A percentile compares a stretch with the other conserved stretches of the same genome.
Conservation (phyloP, 148 eudicot genomes). For the Fallopia convolvulus region DNA sequence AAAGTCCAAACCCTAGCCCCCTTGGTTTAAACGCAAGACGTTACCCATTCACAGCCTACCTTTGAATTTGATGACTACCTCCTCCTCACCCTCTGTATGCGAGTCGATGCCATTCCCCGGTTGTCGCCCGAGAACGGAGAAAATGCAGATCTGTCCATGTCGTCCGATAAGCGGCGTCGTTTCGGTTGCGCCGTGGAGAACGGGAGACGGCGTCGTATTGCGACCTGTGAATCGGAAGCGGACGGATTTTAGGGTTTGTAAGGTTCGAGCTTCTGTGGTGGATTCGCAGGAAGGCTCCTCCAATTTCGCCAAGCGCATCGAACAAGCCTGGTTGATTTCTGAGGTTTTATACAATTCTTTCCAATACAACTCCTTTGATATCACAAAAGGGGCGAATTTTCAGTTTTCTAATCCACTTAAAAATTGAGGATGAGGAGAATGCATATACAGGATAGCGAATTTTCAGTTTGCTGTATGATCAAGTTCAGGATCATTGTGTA, state of each 20-base stretch:
- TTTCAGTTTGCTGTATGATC: background rate
- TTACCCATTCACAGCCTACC: background rate
- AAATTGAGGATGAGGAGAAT: too few relatives aligned
- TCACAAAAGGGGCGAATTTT: too few relatives aligned
- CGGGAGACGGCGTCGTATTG: background rate
- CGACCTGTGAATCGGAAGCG: constrained; percentile 1
- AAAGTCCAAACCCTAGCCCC: constrained; percentile 7
- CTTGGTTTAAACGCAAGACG: background rate
- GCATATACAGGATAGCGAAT: too few relatives aligned
- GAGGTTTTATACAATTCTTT: constrained; percentile 32
- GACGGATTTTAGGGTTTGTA: constrained; percentile 16
- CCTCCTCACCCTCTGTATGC: background rate
- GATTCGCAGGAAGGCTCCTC: constrained; percentile 51
- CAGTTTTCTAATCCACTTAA: too few relatives aligned
- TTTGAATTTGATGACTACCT: background rate
- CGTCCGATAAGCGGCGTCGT: constrained; percentile 15
- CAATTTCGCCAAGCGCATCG: constrained; percentile 59
- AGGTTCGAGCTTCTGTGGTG: constrained; percentile 46
- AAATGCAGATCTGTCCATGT: background rate
- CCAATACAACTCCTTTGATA: background rate
- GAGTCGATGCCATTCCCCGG: background rate
- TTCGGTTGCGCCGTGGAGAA: background rate
- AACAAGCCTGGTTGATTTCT: constrained; percentile 73
- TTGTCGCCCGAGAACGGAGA: background rate
- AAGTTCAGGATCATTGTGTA: background rate